Conservation (phyloP, 257 asterid species). For the Rhazya stricta region DNA sequence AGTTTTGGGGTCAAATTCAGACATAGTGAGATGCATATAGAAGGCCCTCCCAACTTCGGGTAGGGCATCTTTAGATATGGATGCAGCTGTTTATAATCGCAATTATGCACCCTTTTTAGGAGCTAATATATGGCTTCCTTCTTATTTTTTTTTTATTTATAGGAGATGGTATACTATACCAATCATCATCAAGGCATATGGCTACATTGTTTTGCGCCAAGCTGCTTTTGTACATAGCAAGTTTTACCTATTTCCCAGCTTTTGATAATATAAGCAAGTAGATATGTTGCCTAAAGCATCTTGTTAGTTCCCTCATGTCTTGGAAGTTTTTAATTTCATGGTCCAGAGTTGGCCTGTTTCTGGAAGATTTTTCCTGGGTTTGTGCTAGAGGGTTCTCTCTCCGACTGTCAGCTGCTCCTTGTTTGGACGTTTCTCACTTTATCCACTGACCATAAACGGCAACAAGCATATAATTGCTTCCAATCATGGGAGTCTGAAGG, state of each 20-base stretch:
- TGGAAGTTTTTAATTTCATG: too few relatives aligned
- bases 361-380: too few relatives aligned
- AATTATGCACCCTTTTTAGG: conserved; percentile 45
- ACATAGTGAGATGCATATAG: conserved; percentile 27
- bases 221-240: conserved; percentile 34
- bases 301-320: too few relatives aligned
- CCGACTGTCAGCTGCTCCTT: too few relatives aligned
- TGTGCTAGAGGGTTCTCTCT: too few relatives aligned
- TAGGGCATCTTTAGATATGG: conserved; percentile 27
- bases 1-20: conserved; percentile 4
- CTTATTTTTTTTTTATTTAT: not conserved
- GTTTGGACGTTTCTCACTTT: too few relatives aligned
- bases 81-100: conserved; percentile 33
- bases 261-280: conserved; percentile 18
- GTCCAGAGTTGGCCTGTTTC: too few relatives aligned
- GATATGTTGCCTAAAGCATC: not conserved
- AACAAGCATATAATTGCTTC: too few relatives aligned
- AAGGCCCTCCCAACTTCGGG: conserved; percentile 22
- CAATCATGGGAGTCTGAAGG: too few relatives aligned
- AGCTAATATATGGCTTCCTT: conserved; percentile 27
- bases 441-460: too few relatives aligned
- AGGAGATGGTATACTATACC: conserved; percentile 30
- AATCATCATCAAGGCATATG: conserved; percentile 20
- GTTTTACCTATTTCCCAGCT: conserved; percentile 9
- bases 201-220: conserved; percentile 22